Base-by-base conservation (phyloP, 305 asterid genomes). In the Solanum hybrid region DNA sequence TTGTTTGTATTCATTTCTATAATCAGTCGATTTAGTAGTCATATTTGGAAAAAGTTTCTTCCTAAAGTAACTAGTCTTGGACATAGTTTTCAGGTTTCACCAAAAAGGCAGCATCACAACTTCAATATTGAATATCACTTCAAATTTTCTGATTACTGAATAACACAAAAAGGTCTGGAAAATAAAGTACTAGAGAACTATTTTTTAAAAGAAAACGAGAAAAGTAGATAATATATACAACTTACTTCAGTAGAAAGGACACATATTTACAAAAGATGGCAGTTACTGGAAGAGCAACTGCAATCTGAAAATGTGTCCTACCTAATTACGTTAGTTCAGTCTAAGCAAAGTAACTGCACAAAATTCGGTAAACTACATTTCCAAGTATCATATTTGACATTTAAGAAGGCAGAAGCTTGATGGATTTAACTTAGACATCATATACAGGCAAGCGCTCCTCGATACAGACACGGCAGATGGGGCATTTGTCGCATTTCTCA, bases 401-500 rank as follows among this genome's bases (percentile, higher is more conserved):
- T 88, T 88, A 88, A 82, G 24, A 37, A 78, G 56, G 10, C n/a
- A 77, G 76, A 24, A 88, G 36, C 4, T 34, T 31, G 86, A 88
- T 51, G 89, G 78, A 77, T 78, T 51, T 32, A 51, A 90, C 71
- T 96, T 97, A 97, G 92, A 97, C 99, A 94, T 97, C 99, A 95
- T 95, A 97, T 90, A 97, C 99, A 90, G 98, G 98, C 90, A 97
- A 90, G 72, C 95, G 93, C 90, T 97, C 97, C 91, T 94, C 95
- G 26, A 96, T 95, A 24, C 90, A 26, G 81, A 95, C 92, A 29
- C 99, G 97, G 88, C 99, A 97, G 90, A 95, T 93, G 4, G 99
- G 99, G 94, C 99, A 97, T 91, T 93, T 97, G 93, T 93, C 94
- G 88, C 99, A 97, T 92, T 93, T 97, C 60, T 91, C 98, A 6